Base-by-base conservation (phyloP, 2,329 filamentous ascomycete species). In the Coniochaeta sp. region DNA sequence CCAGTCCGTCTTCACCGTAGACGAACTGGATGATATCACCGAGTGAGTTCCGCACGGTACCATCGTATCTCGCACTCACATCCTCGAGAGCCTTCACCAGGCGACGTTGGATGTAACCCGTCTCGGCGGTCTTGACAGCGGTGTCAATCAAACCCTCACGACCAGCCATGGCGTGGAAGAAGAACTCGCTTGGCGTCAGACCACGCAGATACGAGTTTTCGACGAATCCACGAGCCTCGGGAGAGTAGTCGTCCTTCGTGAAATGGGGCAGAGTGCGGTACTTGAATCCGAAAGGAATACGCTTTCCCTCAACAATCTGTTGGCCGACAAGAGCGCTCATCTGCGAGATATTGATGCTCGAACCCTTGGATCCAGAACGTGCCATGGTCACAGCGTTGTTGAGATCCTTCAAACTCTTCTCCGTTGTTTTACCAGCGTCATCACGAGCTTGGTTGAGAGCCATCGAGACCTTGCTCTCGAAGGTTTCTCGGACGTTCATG, bases 141-240 rank as follows among this genome's bases (percentile, higher is more conserved):
- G 94, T 99, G 79, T 99, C 94, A 62, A 99, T 99, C 51, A 99
- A 79, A 95, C 94, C 94, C 73, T 99, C 94, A 76, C 94, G 85
- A 90, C 94, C 94, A 78, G 94, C 94, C 94, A 99, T 99, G 65
- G 94, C 94, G 81, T 99, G 94, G 80, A 99, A 99, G 76, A 96
- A 99, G 74, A 99, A 99, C 61, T 99, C 94, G 1, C 89, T 86
- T 0, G 94, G 94, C 0, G 95, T 99, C 53, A 99, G 75, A 52
- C 94, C 94, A 76, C 94, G 89, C 12, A 99, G 82, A 63, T 99
- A 99, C 0, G 94, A 99, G 72, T 99, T 99, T 71, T 99, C 94
- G 18, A 99, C 94, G 65, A 99, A 99, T 38, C 94, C 94, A 74
- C 94, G 86, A 45, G 94, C 92, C 67, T 96, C 91, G 10, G 94